Evolutionary conservation across 2,329 filamentous ascomycete genomes (phyloP).

Genomic region (Septoria linicola): DNA sequence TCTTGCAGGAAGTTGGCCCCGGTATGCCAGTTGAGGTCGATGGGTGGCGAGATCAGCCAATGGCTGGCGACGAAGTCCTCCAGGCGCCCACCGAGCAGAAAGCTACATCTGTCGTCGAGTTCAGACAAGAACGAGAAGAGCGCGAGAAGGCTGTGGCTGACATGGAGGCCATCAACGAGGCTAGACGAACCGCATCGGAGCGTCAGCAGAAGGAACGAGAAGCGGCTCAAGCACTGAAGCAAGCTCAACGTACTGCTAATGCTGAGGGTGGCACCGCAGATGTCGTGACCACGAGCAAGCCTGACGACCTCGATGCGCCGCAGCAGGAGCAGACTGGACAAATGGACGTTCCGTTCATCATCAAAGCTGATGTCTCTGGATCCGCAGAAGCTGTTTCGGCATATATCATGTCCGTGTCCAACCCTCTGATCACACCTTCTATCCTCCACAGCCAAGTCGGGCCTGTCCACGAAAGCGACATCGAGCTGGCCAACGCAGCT

Average conservation of each 20-base stretch:
- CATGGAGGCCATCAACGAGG: slow-evolving; percentile 74
- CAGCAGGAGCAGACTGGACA: slow-evolving; percentile 50
- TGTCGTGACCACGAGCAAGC: slow-evolving; percentile 16
- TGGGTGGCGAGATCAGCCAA: slow-evolving; percentile 87
- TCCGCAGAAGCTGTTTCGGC: slow-evolving; percentile 88
- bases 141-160: slow-evolving; percentile 64
- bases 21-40: slow-evolving; percentile 90
- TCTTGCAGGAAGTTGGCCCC: slow-evolving; percentile 72
- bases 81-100: slow-evolving; percentile 76
- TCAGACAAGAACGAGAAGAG: slow-evolving; percentile 70
- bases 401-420: slow-evolving; percentile 74
- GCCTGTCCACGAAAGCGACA: slow-evolving; percentile 76
- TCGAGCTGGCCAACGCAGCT: slow-evolving; percentile 80
- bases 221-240: slow-evolving; percentile 39
- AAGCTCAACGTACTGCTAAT: slow-evolving; percentile 15
- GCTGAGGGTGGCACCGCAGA: slow-evolving; percentile 30
- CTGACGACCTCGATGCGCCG: slow-evolving; percentile 30
- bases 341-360: slow-evolving; percentile 70
- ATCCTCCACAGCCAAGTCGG: slow-evolving; percentile 78
- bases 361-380: slow-evolving; percentile 91
- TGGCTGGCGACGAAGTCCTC: slow-evolving; percentile 82
- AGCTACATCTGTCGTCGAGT: slow-evolving; percentile 74
- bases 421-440: slow-evolving; percentile 74
- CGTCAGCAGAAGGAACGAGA: slow-evolving; percentile 60
- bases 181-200: slow-evolving; percentile 58